Evolutionary conservation across 371 early-diverging fungal genomes (phyloP).

Genomic region (Mortierella sp.): DNA sequence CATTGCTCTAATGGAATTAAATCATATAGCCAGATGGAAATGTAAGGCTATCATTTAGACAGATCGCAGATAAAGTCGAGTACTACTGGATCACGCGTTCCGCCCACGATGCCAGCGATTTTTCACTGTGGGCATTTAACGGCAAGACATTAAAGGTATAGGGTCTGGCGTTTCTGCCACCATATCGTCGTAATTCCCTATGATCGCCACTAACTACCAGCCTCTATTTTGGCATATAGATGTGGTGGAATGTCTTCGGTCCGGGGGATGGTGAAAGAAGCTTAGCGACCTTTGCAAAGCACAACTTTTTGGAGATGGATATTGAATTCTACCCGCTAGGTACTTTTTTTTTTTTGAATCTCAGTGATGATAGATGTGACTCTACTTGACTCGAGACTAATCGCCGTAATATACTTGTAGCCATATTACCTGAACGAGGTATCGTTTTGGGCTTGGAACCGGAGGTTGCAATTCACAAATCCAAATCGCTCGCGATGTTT

Average conservation of each 20-base stretch:
- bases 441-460: slow-evolving; percentile 86
- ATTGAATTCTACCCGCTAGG: slow-evolving; percentile 88
- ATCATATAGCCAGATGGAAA: slow-evolving; percentile 43
- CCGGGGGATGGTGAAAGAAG: slow-evolving; percentile 40
- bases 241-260: slow-evolving; percentile 58
- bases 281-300: slow-evolving; percentile 49
- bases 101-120: slow-evolving; percentile 62
- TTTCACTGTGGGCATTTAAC: slow-evolving; percentile 83
- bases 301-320: slow-evolving; percentile 64
- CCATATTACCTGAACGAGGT: slow-evolving; percentile 80
- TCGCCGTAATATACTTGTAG: slow-evolving; percentile 53
- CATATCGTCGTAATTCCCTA: background rate
- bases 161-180: background rate
- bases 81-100: slow-evolving; percentile 79
- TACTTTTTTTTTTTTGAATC: slow-evolving; percentile 49
- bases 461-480: slow-evolving; percentile 66
- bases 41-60: slow-evolving; percentile 51
- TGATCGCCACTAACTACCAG: background rate
- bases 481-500: slow-evolving; percentile 73
- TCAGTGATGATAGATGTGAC: background rate
- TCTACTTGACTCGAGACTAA: background rate
- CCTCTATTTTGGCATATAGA: slow-evolving; percentile 11
- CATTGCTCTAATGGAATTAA: background rate
- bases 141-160: slow-evolving; percentile 76
- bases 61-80: slow-evolving; percentile 75